Evolutionary conservation across 2,329 filamentous ascomycete species (phyloP).

Genomic region (Chaetothyriales sp.): DNA sequence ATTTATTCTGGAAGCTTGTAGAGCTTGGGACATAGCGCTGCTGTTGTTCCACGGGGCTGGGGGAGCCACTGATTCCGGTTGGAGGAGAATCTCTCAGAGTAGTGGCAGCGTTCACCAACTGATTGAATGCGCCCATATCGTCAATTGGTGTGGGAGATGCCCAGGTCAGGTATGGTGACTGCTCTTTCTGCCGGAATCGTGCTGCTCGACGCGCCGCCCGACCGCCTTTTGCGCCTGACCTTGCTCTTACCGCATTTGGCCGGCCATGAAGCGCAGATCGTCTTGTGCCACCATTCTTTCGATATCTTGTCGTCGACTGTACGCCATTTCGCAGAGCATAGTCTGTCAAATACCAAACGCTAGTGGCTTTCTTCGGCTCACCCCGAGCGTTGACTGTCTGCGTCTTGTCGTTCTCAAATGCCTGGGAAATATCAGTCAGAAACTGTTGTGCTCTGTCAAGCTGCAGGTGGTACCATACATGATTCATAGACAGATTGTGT

Average conservation of each 20-base stretch:
- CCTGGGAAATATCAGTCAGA: conserved; percentile 16
- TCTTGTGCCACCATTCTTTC: conserved; percentile 29
- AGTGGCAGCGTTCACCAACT: not conserved
- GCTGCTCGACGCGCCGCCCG: conserved; percentile 25
- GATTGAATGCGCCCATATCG: not conserved
- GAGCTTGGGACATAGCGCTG: not conserved
- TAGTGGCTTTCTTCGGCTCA: conserved; percentile 49
- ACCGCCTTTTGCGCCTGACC: conserved; percentile 28
- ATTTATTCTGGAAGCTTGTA: not conserved
- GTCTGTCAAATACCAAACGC: conserved; percentile 62
- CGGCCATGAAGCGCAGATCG: conserved; percentile 16
- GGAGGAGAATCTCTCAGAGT: not conserved
- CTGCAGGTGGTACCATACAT: conserved; percentile 40
- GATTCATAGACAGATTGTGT: conserved; percentile 93
- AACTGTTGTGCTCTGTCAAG: conserved; percentile 4
- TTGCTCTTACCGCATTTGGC: conserved; percentile 19
- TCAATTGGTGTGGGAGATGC: not conserved
- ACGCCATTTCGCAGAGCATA: conserved; percentile 58
- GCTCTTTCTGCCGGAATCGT: conserved; percentile 10
- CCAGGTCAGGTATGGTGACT: not conserved
- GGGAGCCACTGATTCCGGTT: not conserved
- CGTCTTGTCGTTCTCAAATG: conserved; percentile 23
- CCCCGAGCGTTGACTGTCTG: conserved; percentile 21
- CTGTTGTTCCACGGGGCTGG: not conserved
- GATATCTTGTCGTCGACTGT: conserved; percentile 70